phyloP scores from a whole-genome alignment of 352 stramenopile genomes.

The Phytopythium vexans region DNA sequence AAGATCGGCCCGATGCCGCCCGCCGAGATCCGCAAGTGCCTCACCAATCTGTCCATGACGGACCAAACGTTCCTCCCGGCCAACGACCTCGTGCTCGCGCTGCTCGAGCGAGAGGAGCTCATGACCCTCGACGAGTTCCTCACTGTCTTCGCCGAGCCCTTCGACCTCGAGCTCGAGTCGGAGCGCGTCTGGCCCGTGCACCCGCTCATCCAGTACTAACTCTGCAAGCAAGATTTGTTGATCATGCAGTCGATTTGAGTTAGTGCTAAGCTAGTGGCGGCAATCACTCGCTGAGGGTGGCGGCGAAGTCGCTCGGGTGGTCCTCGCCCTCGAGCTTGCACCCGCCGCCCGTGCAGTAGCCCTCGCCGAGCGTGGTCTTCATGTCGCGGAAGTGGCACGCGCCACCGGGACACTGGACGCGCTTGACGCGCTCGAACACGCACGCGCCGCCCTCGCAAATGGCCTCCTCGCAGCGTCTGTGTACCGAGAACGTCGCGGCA shows the following conservation, averaged over 20 bases:
- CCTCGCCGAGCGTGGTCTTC: slow-evolving; percentile 33
- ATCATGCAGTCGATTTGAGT: background rate
- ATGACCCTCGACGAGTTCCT: slow-evolving; percentile 65
- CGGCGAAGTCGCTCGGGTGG: slow-evolving; percentile 36
- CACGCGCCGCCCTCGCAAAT: slow-evolving; percentile 50
- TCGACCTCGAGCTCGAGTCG: slow-evolving; percentile 55
- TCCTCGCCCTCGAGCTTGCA: slow-evolving; percentile 42
- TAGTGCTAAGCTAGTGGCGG: background rate
- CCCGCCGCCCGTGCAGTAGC: slow-evolving; percentile 51
- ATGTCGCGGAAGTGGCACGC: slow-evolving; percentile 52
- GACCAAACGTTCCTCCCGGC: slow-evolving; percentile 61
- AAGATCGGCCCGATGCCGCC: slow-evolving; percentile 49
- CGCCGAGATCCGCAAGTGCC: slow-evolving; percentile 49
- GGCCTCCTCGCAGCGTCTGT: slow-evolving; percentile 46
- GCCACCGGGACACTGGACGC: slow-evolving; percentile 39
- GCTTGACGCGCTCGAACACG: slow-evolving; percentile 38
- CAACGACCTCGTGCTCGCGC: slow-evolving; percentile 52
- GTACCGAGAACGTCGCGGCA: slow-evolving; percentile 25
- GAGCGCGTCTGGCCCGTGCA: slow-evolving; percentile 75
- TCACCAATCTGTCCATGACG: slow-evolving; percentile 55
- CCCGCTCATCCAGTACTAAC: slow-evolving; percentile 64
- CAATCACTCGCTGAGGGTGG: slow-evolving; percentile 41
- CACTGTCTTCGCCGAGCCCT: slow-evolving; percentile 31
- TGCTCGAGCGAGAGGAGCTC: slow-evolving; percentile 53
- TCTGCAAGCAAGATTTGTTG: background rate